phyloP scores from a whole-genome alignment of 129 eudicot species.

The Pittosporum tobira region DNA sequence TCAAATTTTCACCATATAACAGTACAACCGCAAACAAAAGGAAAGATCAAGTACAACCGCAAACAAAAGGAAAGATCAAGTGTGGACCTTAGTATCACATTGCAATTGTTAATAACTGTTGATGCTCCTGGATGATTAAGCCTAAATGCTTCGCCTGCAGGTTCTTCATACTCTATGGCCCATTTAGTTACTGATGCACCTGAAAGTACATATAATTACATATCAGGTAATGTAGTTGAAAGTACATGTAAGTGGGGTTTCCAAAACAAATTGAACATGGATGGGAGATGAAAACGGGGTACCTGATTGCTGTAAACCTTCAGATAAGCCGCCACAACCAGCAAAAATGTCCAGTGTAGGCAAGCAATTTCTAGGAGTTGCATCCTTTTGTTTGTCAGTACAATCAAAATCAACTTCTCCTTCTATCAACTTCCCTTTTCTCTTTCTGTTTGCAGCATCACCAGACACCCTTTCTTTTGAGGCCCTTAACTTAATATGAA shows the following conservation, averaged over 20 bases:
- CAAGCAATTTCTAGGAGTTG: conserved; percentile 27
- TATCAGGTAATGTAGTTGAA: too few relatives aligned
- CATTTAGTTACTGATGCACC: conserved; percentile 30
- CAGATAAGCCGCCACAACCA: conserved; percentile 76
- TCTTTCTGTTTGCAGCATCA: conserved; percentile 36
- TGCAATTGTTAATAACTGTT: conserved; percentile 52
- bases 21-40: background rate
- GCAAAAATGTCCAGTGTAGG: conserved; percentile 66
- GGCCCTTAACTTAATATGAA: conserved; percentile 28
- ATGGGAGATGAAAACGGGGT: background rate
- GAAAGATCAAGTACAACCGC: background rate
- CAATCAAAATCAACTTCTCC: conserved; percentile 31
- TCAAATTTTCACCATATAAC: background rate
- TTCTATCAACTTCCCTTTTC: conserved; percentile 39
- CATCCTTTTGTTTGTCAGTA: conserved; percentile 8
- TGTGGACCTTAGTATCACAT: conserved; percentile 48
- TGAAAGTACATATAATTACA: too few relatives aligned
- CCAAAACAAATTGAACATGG: too few relatives aligned
- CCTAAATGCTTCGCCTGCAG: conserved; percentile 60
- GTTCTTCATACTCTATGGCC: conserved; percentile 46
- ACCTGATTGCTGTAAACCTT: conserved; percentile 56
- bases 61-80: background rate
- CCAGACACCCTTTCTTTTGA: conserved; percentile 17
- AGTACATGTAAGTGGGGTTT: too few relatives aligned
- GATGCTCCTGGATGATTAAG: conserved; percentile 50